A percentile compares a stretch with the other conserved stretches of the same genome.
These are phyloP conservation scores for Trichoderma aggressivum DNA, from an alignment of 2,329 filamentous ascomycete species.

Conservation along the genomic window DNA sequence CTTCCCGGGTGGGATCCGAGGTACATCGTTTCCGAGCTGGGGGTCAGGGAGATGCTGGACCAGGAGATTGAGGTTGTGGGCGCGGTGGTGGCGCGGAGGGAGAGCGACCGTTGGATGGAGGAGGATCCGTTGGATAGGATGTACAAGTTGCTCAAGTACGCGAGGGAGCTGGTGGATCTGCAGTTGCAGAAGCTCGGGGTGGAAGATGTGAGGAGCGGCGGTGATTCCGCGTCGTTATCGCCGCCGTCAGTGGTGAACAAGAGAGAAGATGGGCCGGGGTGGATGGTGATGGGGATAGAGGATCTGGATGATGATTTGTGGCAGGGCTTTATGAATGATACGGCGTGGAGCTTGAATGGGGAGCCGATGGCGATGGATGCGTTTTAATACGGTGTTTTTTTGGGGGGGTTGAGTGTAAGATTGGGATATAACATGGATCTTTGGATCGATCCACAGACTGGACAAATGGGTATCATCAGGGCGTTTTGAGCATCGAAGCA, in stretches of 20 bases:
- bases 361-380: slow-evolving; percentile 27
- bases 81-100: slow-evolving; percentile 30
- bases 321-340: slow-evolving; percentile 26
- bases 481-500: not conserved
- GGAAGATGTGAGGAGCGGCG: slow-evolving; percentile 17
- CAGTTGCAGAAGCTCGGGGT: slow-evolving; percentile 26
- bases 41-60: slow-evolving; percentile 28
- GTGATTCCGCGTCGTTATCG: not conserved
- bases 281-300: slow-evolving; percentile 24
- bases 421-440: not conserved
- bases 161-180: slow-evolving; percentile 30
- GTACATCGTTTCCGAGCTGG: slow-evolving; percentile 36
- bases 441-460: not conserved
- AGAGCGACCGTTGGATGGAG: slow-evolving; percentile 26
- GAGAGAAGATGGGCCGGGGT: slow-evolving; percentile 24
- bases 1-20: slow-evolving; percentile 46
- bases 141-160: slow-evolving; percentile 30
- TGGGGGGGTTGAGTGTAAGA: not conserved
- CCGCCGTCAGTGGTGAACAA: not conserved
- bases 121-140: slow-evolving; percentile 35
- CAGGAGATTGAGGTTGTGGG: slow-evolving; percentile 31
- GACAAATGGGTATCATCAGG: not conserved
- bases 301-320: slow-evolving; percentile 29
- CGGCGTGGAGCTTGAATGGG: slow-evolving; percentile 29
- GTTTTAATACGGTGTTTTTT: not conserved